Percentiles rank a stretch among this genome's conserved stretches.
These are phyloP conservation scores for Apostasia ramifera DNA, from an alignment of 106 monocot genomes.

Conservation along the genomic window DNA sequence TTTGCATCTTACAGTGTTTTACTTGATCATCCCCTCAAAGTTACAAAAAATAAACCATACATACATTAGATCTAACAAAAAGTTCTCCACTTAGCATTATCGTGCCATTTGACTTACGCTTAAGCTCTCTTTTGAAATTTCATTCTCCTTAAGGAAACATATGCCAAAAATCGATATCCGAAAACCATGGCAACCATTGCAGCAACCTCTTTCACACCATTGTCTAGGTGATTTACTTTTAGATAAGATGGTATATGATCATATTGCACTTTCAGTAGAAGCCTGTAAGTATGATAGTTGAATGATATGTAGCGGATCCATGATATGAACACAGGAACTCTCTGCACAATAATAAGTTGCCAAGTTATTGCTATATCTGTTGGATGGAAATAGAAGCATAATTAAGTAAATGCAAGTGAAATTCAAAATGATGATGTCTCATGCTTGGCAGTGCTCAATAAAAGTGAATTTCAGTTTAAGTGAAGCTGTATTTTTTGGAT, in stretches of 20 bases:
- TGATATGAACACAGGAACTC: slow-evolving; percentile 72
- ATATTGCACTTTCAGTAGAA: slow-evolving; percentile 82
- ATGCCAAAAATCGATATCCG: slow-evolving; percentile 67
- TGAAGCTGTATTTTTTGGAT: too few relatives aligned
- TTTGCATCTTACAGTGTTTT: too few relatives aligned
- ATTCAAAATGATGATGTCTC: too few relatives aligned
- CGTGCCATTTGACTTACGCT: neutral
- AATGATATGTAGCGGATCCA: slow-evolving; percentile 81
- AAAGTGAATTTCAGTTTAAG: too few relatives aligned
- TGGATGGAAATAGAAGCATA: too few relatives aligned
- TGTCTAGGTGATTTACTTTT: slow-evolving; percentile 24
- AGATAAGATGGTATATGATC: slow-evolving; percentile 36
- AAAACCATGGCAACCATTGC: slow-evolving; percentile 68
- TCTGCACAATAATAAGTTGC: too few relatives aligned
- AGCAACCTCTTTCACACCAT: slow-evolving; percentile 46
- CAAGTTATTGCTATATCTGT: too few relatives aligned
- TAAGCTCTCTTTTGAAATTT: slow-evolving; percentile 19
- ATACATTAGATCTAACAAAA: too few relatives aligned
- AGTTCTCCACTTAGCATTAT: slow-evolving; percentile 9
- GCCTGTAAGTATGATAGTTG: slow-evolving; percentile 89
- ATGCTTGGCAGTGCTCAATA: too few relatives aligned
- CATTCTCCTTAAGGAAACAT: slow-evolving; percentile 54
- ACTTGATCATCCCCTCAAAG: too few relatives aligned
- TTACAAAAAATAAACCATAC: too few relatives aligned
- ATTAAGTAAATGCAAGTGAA: too few relatives aligned